Evolutionary conservation across 768 basidiomycete species (phyloP), one percentile per base, ranked within the genome.

Genomic region (Dioszegia aurantiaca): DNA sequence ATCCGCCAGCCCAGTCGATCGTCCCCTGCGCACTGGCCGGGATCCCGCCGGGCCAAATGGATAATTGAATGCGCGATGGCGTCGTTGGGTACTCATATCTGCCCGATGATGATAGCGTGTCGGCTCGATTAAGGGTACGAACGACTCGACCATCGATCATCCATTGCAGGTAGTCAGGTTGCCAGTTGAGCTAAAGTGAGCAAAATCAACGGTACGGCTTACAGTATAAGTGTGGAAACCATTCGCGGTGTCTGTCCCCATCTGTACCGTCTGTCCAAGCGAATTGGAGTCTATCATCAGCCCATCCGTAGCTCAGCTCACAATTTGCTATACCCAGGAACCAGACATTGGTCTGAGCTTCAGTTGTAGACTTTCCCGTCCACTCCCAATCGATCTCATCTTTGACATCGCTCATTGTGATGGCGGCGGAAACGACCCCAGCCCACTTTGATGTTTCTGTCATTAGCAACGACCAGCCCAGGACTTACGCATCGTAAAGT

Each of bases 1-100:
- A 81, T 41, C 85, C 89, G 61, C 87, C 88, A 16, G 85, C 81
- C 89, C 90, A 93, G 55, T 82, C 66, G 31, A 93, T 77, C 8
- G 87, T 90, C 24, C 90, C 90, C 47, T 79, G 76, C 8, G 88
- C 79, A 31, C 80, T 81, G 9, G 80, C 69, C 37, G 79, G 56
- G 68, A 88, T 85, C 30, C 89, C 90, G 5, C 87, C 86, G n/a
- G 89, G 86, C 89, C 89, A 91, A 53, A 91, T 64, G 60, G 86
- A 80, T 56, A 92, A 74, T 75, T 92, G 88, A 42, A 92, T 81
- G 41, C 88, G 84, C 30, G 88, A 83, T 2, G 90, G 89, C 2
- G 89, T 90, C 56, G 77, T 82, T 8, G 90, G 90, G 76, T 85
- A 91, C 55, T 84, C 77, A 57, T 63, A 61, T 43, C 47, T 43